Evolutionary conservation across 1,284 basidiomycete species (phyloP).

Genomic region (Paramarasmius palmivorus): DNA sequence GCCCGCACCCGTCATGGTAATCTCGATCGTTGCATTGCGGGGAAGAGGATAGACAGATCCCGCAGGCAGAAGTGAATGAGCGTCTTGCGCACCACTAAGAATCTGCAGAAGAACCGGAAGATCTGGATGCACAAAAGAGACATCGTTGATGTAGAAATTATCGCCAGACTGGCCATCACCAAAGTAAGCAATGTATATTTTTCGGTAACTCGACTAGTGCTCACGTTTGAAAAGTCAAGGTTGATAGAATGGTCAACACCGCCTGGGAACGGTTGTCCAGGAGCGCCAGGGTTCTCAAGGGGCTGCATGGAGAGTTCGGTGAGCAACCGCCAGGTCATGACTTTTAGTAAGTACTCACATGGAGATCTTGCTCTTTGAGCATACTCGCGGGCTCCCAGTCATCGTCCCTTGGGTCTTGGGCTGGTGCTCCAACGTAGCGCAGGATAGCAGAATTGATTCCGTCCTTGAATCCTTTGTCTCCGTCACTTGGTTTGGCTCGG

Average conservation of each 20-base stretch:
- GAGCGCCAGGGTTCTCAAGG: conserved; percentile 12
- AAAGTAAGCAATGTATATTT: too few species aligned
- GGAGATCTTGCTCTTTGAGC: conserved; percentile 8
- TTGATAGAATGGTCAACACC: conserved; percentile 6
- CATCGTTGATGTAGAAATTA: too few species aligned
- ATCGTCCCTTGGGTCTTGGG: conserved; percentile 30
- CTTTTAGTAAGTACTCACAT: not conserved
- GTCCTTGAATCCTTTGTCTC: conserved; percentile 17
- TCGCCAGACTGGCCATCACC: too few species aligned
- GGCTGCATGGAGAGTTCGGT: not conserved
- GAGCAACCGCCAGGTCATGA: not conserved
- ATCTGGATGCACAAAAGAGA: too few species aligned
- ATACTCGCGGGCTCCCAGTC: not conserved
- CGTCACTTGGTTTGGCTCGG: conserved; percentile 20
- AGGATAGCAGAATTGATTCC: conserved; percentile 29
- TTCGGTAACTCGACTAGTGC: not conserved
- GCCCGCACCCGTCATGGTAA: too few species aligned
- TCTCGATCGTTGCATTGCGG: too few species aligned
- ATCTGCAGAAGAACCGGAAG: too few species aligned
- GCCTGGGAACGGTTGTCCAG: not conserved
- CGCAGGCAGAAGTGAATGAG: too few species aligned
- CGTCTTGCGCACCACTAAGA: too few species aligned
- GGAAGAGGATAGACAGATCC: too few species aligned
- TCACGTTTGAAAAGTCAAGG: conserved; percentile 3
- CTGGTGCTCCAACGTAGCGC: conserved; percentile 26